Evolutionary conservation across 2,329 filamentous ascomycete species (phyloP).

Genomic region (Aspergillus brasiliensis): DNA sequence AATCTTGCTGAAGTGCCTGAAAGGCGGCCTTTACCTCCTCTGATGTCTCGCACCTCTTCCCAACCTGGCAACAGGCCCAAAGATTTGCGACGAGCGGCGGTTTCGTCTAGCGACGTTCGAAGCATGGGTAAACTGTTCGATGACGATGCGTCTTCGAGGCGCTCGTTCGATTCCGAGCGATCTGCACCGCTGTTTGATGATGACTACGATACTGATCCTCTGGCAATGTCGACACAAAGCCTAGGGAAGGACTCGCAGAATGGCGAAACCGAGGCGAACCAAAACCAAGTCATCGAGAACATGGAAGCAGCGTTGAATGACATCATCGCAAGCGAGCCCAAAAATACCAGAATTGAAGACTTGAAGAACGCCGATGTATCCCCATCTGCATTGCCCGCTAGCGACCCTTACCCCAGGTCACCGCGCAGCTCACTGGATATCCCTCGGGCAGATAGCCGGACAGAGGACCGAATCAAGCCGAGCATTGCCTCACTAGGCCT

Average conservation of each 20-base stretch:
- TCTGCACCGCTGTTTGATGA: constrained; percentile 74
- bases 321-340: constrained; percentile 80
- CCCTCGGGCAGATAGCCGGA: constrained; percentile 46
- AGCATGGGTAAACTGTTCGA: constrained; percentile 49
- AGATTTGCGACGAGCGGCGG: constrained; percentile 61
- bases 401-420: constrained; percentile 58
- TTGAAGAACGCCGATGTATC: constrained; percentile 37
- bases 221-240: constrained; percentile 77
- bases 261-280: constrained; percentile 56
- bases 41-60: constrained; percentile 52
- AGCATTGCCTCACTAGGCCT: constrained; percentile 90
- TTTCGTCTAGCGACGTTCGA: constrained; percentile 63
- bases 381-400: constrained; percentile 50
- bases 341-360: constrained; percentile 39
- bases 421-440: constrained; percentile 65
- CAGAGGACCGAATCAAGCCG: constrained; percentile 65
- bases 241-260: constrained; percentile 71
- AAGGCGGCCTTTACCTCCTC: constrained; percentile 44
- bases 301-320: constrained; percentile 91
- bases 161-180: constrained; percentile 70
- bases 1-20: constrained; percentile 33
- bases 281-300: constrained; percentile 81
- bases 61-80: constrained; percentile 47
- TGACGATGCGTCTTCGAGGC: constrained; percentile 54
- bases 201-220: constrained; percentile 69